These are phyloP conservation scores for Coemansia sp. DNA, from an alignment of 371 early-diverging fungal genomes.

Conservation along the genomic window DNA sequence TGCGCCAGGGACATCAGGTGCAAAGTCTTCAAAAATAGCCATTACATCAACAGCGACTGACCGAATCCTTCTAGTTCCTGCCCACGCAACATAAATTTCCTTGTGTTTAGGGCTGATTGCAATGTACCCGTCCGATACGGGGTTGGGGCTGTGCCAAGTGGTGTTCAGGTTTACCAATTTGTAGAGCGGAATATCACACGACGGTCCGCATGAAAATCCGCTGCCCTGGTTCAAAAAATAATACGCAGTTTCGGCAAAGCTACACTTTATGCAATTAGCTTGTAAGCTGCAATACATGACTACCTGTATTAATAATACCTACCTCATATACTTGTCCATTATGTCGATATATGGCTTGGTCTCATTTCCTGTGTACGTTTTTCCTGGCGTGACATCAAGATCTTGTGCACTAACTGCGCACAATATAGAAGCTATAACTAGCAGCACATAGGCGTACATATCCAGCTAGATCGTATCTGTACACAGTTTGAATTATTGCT, in stretches of 20 bases:
- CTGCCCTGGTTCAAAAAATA: conserved; percentile 36
- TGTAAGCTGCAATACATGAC: no score
- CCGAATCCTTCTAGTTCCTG: conserved; percentile 40
- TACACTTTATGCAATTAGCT: conserved; percentile 3
- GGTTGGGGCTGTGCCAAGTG: conserved; percentile 46
- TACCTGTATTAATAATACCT: neutral
- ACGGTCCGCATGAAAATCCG: conserved; percentile 35
- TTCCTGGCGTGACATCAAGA: conserved; percentile 33
- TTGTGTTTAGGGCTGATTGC: conserved; percentile 26
- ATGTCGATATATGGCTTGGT: conserved; percentile 23
- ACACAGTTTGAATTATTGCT: neutral
- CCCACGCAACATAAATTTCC: conserved; percentile 43
- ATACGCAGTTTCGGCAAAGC: conserved; percentile 33
- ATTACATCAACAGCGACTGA: conserved; percentile 30
- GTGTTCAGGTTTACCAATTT: conserved; percentile 22
- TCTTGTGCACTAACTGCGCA: conserved; percentile 20
- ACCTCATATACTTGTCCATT: conserved; percentile 50
- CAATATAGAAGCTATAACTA: neutral
- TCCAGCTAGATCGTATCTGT: neutral
- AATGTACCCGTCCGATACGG: conserved; percentile 41
- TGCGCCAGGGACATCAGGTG: conserved; percentile 25
- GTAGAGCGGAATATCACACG: conserved; percentile 18
- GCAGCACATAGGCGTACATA: neutral
- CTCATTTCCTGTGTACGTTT: conserved; percentile 33
- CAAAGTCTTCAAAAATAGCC: conserved; percentile 26